These are phyloP conservation scores for Penicillium cinerascens DNA, from an alignment of 495 filamentous ascomycete species.

Conservation along the genomic window DNA sequence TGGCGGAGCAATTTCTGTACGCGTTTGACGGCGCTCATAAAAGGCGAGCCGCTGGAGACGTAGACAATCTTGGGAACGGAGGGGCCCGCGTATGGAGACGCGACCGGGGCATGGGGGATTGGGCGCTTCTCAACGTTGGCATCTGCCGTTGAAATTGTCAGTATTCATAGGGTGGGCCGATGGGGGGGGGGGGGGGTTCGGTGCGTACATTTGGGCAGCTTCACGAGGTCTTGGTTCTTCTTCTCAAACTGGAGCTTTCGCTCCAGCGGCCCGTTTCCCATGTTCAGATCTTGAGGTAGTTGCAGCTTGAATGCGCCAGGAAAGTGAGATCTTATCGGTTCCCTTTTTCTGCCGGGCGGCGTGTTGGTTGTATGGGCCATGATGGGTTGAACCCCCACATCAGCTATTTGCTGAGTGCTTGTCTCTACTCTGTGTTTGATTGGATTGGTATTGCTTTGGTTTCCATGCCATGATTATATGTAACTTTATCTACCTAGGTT, in stretches of 20 bases:
- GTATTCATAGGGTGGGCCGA: slow-evolving; percentile 15
- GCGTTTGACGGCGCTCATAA: slow-evolving; percentile 82
- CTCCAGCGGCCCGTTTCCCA: slow-evolving; percentile 29
- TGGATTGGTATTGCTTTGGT: no score
- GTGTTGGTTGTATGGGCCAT: neutral
- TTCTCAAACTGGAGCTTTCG: slow-evolving; percentile 38
- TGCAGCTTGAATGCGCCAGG: neutral
- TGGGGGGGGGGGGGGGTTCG: neutral
- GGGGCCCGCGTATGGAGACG: slow-evolving; percentile 52
- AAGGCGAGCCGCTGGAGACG: slow-evolving; percentile 68
- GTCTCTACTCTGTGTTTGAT: no score
- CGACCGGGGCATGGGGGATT: slow-evolving; percentile 63
- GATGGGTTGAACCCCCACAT: no score
- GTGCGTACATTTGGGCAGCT: slow-evolving; percentile 36
- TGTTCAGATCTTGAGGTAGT: slow-evolving; percentile 3
- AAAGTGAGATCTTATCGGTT: slow-evolving; percentile 15
- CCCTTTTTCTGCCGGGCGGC: slow-evolving; percentile 24
- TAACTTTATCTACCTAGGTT: no score
- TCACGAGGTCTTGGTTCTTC: slow-evolving; percentile 38
- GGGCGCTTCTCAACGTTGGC: slow-evolving; percentile 61
- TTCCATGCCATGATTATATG: no score
- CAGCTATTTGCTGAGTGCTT: no score
- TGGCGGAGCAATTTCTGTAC: slow-evolving; percentile 66
- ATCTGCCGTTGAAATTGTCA: slow-evolving; percentile 22
- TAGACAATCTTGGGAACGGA: slow-evolving; percentile 66